Evolutionary conservation across 805 yeast genomes (phyloP), one percentile per base, ranked within the genome.

Genomic region (Wickerhamomyces rabaulensis): DNA sequence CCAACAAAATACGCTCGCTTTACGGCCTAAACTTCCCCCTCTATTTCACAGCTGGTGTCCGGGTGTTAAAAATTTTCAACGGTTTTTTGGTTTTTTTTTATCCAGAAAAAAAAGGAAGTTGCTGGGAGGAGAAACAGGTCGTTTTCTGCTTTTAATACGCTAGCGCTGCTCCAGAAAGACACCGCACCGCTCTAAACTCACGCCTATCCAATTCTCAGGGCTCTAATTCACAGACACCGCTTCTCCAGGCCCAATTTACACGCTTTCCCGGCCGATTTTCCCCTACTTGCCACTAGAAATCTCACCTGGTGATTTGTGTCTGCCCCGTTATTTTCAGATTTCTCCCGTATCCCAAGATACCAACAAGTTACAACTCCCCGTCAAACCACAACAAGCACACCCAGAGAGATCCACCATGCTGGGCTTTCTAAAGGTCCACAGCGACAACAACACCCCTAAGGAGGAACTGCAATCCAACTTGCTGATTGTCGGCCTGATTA

Each of bases 401-500:
- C n/a, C 15, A 13, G 15, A 31, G 19, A 23, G 31, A 22, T 6
- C 21, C 23, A 43, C n/a, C 20, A 47, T 47, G 50, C 23, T 47
- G 45, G 50, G 45, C 13, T 44, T 47, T 21, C 23, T 44, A 19
- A 47, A 47, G 31, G 39, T 47, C 45, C 45, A 47, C 15, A 29
- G 25, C 9, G 27, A 44, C 41, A 42, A 44, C 37, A 15, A 19
- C 17, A 29, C n/a, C n/a, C 23, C 42, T 15, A 41, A 39, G 6
- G 31, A 40, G 15, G 29, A 39, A n/a, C 39, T 20, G 5, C 25
- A 42, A 7, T 33, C 36, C 25, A 36, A 36, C 13, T 19, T 19
- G 12, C 12, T 36, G 5, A 26, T 48, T 19, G 31, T 44, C 10
- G 44, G 39, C 10, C 31, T 48, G 15, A 39, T 48, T 29, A 39